These are phyloP conservation scores for Nigrospora sphaerica DNA, from an alignment of 2,329 filamentous ascomycete species.

Conservation along the genomic window DNA sequence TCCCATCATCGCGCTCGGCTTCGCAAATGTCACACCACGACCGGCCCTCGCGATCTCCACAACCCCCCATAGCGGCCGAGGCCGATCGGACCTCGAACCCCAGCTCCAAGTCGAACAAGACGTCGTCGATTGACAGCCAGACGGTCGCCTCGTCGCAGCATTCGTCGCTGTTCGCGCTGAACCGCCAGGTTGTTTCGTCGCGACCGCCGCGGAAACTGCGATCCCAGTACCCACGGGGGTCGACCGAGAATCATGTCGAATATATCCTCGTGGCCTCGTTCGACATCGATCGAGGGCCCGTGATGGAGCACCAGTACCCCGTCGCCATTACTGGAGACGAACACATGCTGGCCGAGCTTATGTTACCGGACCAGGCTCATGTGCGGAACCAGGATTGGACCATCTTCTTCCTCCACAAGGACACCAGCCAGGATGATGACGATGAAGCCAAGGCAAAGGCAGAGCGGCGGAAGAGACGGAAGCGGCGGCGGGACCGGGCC, in stretches of 20 bases:
- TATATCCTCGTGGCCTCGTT: slow-evolving; percentile 97
- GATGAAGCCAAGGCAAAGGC: slow-evolving; percentile 55
- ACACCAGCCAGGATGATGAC: slow-evolving; percentile 77
- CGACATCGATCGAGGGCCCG: slow-evolving; percentile 88
- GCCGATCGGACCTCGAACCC: slow-evolving; percentile 51
- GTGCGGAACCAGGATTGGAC: slow-evolving; percentile 96
- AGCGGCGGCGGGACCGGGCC: slow-evolving; percentile 42
- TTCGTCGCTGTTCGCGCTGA: slow-evolving; percentile 48
- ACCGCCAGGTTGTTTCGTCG: slow-evolving; percentile 42
- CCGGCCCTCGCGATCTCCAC: slow-evolving; percentile 48
- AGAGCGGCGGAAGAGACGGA: slow-evolving; percentile 42
- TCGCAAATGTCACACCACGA: slow-evolving; percentile 50
- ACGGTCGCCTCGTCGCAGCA: slow-evolving; percentile 52
- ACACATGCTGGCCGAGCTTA: slow-evolving; percentile 95
- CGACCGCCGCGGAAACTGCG: slow-evolving; percentile 51
- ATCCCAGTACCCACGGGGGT: slow-evolving; percentile 69
- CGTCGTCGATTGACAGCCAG: slow-evolving; percentile 39
- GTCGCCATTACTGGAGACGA: slow-evolving; percentile 93
- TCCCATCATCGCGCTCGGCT: slow-evolving; percentile 50
- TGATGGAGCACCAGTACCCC: slow-evolving; percentile 98
- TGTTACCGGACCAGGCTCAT: slow-evolving; percentile 96
- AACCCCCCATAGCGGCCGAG: slow-evolving; percentile 39
- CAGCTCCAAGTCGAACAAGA: slow-evolving; percentile 50
- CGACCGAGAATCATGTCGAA: slow-evolving; percentile 88
- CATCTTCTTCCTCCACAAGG: slow-evolving; percentile 97